Conservation (phyloP, 768 basidiomycete genomes). For the Xerocomellus chrysenteron region DNA sequence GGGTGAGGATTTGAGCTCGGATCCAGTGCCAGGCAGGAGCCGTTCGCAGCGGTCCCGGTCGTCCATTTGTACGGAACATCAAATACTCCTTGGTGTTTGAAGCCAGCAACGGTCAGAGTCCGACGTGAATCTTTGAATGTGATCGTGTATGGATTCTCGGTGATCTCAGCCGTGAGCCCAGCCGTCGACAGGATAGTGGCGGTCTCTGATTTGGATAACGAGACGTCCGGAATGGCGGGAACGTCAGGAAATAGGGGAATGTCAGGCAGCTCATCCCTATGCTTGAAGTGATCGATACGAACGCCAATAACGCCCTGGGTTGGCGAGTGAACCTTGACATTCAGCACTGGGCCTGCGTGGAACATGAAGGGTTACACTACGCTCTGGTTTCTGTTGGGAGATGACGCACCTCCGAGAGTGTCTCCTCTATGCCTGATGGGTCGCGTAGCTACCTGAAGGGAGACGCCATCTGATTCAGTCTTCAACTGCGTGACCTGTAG, state of each 20-base stretch:
- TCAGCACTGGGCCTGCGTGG: conserved; percentile 11
- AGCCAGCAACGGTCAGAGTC: conserved; percentile 38
- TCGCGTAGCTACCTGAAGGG: conserved; percentile 59
- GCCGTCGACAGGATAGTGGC: conserved; percentile 42
- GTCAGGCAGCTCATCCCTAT: conserved; percentile 41
- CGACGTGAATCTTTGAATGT: conserved; percentile 50
- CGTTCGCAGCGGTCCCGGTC: conserved; percentile 47
- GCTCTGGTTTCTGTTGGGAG: not conserved
- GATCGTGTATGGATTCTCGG: conserved; percentile 59
- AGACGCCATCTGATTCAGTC: conserved; percentile 46
- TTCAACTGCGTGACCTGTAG: conserved; percentile 57
- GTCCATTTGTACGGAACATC: conserved; percentile 60
- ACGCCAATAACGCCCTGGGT: conserved; percentile 57
- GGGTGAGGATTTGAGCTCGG: conserved; percentile 58
- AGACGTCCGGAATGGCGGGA: conserved; percentile 45
- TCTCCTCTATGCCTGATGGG: conserved; percentile 64
- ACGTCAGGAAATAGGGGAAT: conserved; percentile 66
- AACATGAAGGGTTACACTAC: not conserved
- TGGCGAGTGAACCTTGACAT: conserved; percentile 51
- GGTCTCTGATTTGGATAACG: conserved; percentile 28
- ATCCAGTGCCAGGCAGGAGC: conserved; percentile 56
- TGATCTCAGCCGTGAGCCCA: conserved; percentile 51
- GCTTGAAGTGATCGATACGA: conserved; percentile 54
- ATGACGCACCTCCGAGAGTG: conserved; percentile 51
- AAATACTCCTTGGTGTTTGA: conserved; percentile 53